phyloP scores from a whole-genome alignment of 768 basidiomycete species.

The Leccinum uliginosum region DNA sequence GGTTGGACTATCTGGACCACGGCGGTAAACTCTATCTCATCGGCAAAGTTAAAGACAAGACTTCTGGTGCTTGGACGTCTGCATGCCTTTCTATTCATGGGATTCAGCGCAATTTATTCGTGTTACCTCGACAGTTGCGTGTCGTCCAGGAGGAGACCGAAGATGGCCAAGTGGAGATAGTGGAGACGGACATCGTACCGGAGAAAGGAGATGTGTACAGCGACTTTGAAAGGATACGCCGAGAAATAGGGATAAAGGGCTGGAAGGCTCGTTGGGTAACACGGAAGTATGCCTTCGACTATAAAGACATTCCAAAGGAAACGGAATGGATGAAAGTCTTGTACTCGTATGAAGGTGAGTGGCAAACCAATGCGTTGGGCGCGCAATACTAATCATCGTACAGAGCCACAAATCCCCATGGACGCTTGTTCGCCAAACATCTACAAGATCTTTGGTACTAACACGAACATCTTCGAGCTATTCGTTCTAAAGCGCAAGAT shows the following conservation, averaged over 20 bases:
- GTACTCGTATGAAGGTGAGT: conserved; percentile 81
- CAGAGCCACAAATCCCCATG: conserved; percentile 52
- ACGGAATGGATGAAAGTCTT: conserved; percentile 94
- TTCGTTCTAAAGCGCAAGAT: conserved; percentile 95
- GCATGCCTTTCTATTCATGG: conserved; percentile 84
- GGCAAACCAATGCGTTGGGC: not conserved
- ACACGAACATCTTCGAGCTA: conserved; percentile 87
- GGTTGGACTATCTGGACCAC: conserved; percentile 91
- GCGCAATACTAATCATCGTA: not conserved
- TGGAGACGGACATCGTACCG: conserved; percentile 75
- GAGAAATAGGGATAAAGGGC: conserved; percentile 64
- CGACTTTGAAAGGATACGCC: conserved; percentile 80
- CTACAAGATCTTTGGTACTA: conserved; percentile 84
- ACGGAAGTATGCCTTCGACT: conserved; percentile 87
- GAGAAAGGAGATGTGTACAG: conserved; percentile 65
- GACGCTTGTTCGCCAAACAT: conserved; percentile 81
- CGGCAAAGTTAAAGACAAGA: conserved; percentile 86
- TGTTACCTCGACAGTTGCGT: conserved; percentile 70
- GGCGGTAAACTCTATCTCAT: conserved; percentile 83
- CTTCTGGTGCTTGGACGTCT: conserved; percentile 62
- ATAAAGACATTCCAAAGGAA: conserved; percentile 67
- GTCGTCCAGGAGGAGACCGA: conserved; percentile 37
- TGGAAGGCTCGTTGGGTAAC: conserved; percentile 85
- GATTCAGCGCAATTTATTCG: conserved; percentile 86
- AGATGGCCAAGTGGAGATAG: conserved; percentile 32